Conservation (phyloP, 148 eudicot genomes). For the Nepenthes gracilis region DNA sequence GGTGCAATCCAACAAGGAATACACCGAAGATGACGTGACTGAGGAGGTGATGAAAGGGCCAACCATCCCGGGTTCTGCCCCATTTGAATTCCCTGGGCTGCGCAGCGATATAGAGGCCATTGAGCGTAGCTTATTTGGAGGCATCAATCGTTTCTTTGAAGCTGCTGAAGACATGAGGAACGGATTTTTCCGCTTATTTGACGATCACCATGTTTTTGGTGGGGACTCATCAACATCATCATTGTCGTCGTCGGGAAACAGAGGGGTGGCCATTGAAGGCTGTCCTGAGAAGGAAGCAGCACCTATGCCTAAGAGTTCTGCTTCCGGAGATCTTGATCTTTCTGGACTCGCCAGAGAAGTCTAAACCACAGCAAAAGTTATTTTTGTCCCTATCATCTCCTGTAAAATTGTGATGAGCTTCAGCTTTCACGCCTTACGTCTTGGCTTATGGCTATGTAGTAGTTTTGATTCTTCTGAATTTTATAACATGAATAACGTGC, state of each 20-base stretch:
- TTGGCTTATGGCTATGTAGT: too few relatives aligned
- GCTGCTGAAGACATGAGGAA: constrained; percentile 72
- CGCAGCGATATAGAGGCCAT: constrained; percentile 65
- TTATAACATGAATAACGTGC: too few relatives aligned
- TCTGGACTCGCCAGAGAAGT: constrained; percentile 68
- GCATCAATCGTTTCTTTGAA: constrained; percentile 52
- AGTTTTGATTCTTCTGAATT: too few relatives aligned
- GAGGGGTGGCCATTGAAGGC: constrained; percentile 43
- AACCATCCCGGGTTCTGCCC: constrained; percentile 19
- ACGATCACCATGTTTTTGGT: constrained; percentile 28
- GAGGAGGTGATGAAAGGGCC: constrained; percentile 48
- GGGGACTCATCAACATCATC: constrained; percentile 18
- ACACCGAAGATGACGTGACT: constrained; percentile 86
- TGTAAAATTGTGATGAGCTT: neutral
- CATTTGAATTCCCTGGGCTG: constrained; percentile 63
- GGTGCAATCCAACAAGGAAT: constrained; percentile 67
- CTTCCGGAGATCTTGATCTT: constrained; percentile 54
- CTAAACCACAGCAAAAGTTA: constrained; percentile 13
- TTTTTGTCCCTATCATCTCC: neutral
- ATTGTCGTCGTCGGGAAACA: constrained; percentile 21
- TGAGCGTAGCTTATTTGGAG: constrained; percentile 49
- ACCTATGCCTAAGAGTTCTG: constrained; percentile 13
- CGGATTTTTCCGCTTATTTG: constrained; percentile 36
- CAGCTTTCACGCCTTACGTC: too few relatives aligned
- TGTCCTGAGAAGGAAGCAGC: constrained; percentile 18